Base-by-base conservation (phyloP, 139 green algal species). In the Gonium pectorale region DNA sequence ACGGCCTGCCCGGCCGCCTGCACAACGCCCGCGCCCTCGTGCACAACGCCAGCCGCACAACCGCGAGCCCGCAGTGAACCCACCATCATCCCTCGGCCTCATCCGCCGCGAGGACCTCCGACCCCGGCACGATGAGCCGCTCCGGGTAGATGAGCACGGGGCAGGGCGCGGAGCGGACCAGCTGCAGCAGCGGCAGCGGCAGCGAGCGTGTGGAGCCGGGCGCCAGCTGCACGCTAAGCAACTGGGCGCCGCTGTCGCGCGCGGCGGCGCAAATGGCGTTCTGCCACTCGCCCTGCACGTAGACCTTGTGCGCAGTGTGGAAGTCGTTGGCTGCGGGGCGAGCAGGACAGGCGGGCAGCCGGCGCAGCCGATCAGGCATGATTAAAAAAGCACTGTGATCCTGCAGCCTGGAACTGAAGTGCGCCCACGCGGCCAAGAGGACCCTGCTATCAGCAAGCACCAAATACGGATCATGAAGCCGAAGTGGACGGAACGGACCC, bases 71-170 rank as follows among this genome's bases (percentile, higher is more conserved):
- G 29, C 19, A 40, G 60, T 68, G 49, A 33, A 21, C 5, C 17
- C 56, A 64, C 5, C 56, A 64, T 64, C 24, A 64, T 13, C 5
- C 56, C 68, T 35, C 44, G 15, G 38, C 68, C 27, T 2, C 69
- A 17, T n/a, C n/a, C 17, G 6, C 70, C 19, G 24, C 17, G n/a
- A 64, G 17, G n/a, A 79, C 2, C 0, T 31, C 46, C 37, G 44
- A 40, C 3, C 77, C 77, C 1, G 77, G 77, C 9, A 83, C 26
- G 8, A 73, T 54, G 38, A 52, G 62, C 33, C 60, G 66, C 77
- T 83, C 77, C 24, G 77, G 77, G 77, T 83, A 83, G 11, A 83
- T 22, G n/a, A 83, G 43, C 31, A 83, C 62, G 43, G 77, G 77
- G 63, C 77, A 83, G 31, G 77, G 77, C 19, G 33, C 38, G 27